Evolutionary conservation across 1,139 yeast species (phyloP).

Genomic region (Entelexis paramagnoliae): DNA sequence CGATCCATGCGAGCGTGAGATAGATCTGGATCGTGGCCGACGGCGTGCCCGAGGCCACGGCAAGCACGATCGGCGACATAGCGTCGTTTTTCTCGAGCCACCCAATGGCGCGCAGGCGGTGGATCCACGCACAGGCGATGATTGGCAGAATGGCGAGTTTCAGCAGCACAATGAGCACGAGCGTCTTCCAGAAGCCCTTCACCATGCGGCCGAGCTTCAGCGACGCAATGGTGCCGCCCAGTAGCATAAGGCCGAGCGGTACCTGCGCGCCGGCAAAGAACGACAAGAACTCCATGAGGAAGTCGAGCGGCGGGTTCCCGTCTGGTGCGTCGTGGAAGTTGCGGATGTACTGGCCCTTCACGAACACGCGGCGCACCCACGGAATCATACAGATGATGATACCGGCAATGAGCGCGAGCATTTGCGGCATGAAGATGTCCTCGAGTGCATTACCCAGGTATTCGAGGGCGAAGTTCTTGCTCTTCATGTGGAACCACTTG

Average conservation of each 20-base stretch:
- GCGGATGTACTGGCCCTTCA: conserved; percentile 34
- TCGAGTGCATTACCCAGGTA: conserved; percentile 32
- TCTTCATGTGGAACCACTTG: conserved; percentile 19
- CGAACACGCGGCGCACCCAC: conserved; percentile 69
- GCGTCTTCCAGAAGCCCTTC: conserved; percentile 59
- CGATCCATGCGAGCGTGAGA: conserved; percentile 68
- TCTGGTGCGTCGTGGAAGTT: conserved; percentile 67
- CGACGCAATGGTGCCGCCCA: conserved; percentile 82
- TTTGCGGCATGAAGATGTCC: conserved; percentile 62
- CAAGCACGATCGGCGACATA: conserved; percentile 56
- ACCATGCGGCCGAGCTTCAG: conserved; percentile 51
- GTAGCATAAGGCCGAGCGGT: conserved; percentile 66
- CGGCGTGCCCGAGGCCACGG: conserved; percentile 69
- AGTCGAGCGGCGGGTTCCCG: conserved; percentile 67
- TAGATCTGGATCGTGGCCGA: conserved; percentile 79
- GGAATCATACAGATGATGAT: conserved; percentile 71
- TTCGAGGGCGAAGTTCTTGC: conserved; percentile 13
- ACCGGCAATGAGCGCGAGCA: conserved; percentile 52
- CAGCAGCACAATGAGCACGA: conserved; percentile 38
- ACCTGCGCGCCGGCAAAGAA: conserved; percentile 84
- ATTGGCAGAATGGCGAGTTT: conserved; percentile 50
- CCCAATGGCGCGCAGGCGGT: conserved; percentile 39
- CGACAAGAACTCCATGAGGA: conserved; percentile 64
- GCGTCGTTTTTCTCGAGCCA: conserved; percentile 48
- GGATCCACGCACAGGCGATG: conserved; percentile 50